Percentiles rank a stretch among this genome's conserved stretches.
These are phyloP conservation scores for Mangifera indica DNA, from an alignment of 345 rosid species.

Conservation along the genomic window DNA sequence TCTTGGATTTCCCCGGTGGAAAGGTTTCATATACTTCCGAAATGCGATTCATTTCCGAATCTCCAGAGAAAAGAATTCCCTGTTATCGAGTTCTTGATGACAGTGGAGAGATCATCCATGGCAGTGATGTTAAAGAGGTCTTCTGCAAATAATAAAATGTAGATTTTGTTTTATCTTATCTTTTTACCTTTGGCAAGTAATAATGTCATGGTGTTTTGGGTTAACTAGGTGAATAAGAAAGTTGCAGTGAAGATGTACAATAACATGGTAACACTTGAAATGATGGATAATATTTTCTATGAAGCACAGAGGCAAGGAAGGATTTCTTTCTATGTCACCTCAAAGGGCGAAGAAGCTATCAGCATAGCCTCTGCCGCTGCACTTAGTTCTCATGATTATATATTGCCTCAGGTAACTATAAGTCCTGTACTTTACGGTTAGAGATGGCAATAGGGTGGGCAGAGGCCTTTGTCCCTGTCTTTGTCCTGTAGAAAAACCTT, in stretches of 20 bases:
- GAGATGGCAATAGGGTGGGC: too few species aligned
- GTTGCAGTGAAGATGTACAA: slow-evolving; percentile 60
- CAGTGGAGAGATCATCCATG: slow-evolving; percentile 33
- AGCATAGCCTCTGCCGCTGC: slow-evolving; percentile 84
- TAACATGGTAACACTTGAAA: slow-evolving; percentile 67
- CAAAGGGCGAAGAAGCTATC: slow-evolving; percentile 75
- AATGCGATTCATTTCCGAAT: slow-evolving; percentile 51
- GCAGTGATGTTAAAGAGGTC: slow-evolving; percentile 36
- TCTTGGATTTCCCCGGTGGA: slow-evolving; percentile 71
- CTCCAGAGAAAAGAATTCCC: slow-evolving; percentile 40
- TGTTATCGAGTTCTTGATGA: slow-evolving; percentile 66
- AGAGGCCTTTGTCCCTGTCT: too few species aligned
- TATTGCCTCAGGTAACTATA: slow-evolving; percentile 60
- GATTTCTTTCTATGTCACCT: slow-evolving; percentile 66
- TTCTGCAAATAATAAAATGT: background rate
- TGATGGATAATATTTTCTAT: slow-evolving; percentile 65
- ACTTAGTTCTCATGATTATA: slow-evolving; percentile 51
- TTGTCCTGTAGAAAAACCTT: too few species aligned
- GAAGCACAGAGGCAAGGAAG: slow-evolving; percentile 91
- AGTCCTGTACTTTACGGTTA: too few species aligned
- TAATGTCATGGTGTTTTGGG: background rate
- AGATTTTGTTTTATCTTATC: too few species aligned
- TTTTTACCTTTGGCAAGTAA: too few species aligned
- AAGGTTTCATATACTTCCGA: slow-evolving; percentile 51
- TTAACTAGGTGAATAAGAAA: slow-evolving; percentile 53